Evolutionary conservation across 495 filamentous ascomycete species (phyloP).

Genomic region (Neurospora sp.): DNA sequence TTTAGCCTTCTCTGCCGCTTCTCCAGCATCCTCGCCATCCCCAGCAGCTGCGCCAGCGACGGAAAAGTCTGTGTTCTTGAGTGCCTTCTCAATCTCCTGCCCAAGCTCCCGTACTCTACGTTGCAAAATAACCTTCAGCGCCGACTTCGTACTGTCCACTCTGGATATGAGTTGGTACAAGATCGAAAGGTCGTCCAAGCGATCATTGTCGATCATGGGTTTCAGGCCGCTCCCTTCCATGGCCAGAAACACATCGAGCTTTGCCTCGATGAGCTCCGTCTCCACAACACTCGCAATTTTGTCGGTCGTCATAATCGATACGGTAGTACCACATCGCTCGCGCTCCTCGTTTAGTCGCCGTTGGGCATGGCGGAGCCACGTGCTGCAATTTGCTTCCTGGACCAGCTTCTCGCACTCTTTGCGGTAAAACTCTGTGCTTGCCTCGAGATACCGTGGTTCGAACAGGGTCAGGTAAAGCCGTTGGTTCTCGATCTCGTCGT

Average conservation of each 20-base stretch:
- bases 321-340: slow-evolving; percentile 67
- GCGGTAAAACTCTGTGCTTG: slow-evolving; percentile 65
- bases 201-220: slow-evolving; percentile 87
- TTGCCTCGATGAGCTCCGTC: slow-evolving; percentile 61
- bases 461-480: slow-evolving; percentile 81
- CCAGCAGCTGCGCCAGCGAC: slow-evolving; percentile 26
- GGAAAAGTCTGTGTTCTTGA: slow-evolving; percentile 40
- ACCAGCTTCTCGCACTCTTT: slow-evolving; percentile 64
- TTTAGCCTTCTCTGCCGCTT: slow-evolving; percentile 40
- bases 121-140: slow-evolving; percentile 60
- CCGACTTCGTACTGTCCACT: slow-evolving; percentile 65
- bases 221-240: slow-evolving; percentile 76
- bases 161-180: slow-evolving; percentile 69
- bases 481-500: slow-evolving; percentile 59
- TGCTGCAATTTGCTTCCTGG: slow-evolving; percentile 65
- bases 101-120: slow-evolving; percentile 72
- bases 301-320: slow-evolving; percentile 55
- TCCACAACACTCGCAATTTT: slow-evolving; percentile 77
- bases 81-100: slow-evolving; percentile 64
- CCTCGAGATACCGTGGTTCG: slow-evolving; percentile 63
- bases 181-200: slow-evolving; percentile 60
- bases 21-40: slow-evolving; percentile 39
- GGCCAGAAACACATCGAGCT: slow-evolving; percentile 71
- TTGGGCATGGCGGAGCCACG: slow-evolving; percentile 71
- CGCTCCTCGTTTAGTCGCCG: slow-evolving; percentile 70